These are phyloP conservation scores for Polyplosphaeria fusca DNA, from an alignment of 495 filamentous ascomycete genomes.

Conservation along the genomic window DNA sequence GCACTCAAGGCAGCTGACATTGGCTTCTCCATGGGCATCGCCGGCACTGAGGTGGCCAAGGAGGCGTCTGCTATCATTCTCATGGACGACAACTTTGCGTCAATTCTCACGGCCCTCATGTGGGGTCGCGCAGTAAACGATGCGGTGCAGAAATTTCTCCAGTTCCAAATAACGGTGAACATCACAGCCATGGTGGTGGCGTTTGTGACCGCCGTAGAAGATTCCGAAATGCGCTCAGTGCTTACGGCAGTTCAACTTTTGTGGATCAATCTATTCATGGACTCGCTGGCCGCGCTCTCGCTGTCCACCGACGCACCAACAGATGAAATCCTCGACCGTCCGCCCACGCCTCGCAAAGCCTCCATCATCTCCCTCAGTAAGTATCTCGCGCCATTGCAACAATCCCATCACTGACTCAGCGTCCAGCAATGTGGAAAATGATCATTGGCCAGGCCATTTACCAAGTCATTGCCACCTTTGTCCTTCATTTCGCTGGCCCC, in stretches of 20 bases:
- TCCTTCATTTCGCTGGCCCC: conserved; percentile 70
- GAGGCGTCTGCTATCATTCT: conserved; percentile 89
- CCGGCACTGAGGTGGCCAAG: conserved; percentile 90
- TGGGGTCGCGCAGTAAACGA: conserved; percentile 92
- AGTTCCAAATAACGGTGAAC: conserved; percentile 91
- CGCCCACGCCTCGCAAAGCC: conserved; percentile 75
- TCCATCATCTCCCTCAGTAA: conserved; percentile 74
- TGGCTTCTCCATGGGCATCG: conserved; percentile 90
- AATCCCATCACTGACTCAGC: too few relatives aligned
- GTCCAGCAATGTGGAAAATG: conserved; percentile 99
- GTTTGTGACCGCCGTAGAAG: conserved; percentile 78
- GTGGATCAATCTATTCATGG: conserved; percentile 95
- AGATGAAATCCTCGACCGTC: conserved; percentile 72
- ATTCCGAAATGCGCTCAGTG: conserved; percentile 61
- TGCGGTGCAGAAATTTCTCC: conserved; percentile 83
- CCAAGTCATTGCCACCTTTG: conserved; percentile 72
- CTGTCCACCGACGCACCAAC: conserved; percentile 82
- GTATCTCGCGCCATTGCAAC: too few relatives aligned
- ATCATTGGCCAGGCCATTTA: conserved; percentile 83
- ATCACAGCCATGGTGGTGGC: conserved; percentile 81
- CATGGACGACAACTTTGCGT: conserved; percentile 87
- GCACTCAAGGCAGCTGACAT: conserved; percentile 83
- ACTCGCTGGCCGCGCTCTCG: conserved; percentile 82
- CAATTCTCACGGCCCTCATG: conserved; percentile 83
- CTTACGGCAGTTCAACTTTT: conserved; percentile 82